These are phyloP conservation scores for Friedmanniomyces simplex DNA, from an alignment of 495 filamentous ascomycete species.

Conservation along the genomic window DNA sequence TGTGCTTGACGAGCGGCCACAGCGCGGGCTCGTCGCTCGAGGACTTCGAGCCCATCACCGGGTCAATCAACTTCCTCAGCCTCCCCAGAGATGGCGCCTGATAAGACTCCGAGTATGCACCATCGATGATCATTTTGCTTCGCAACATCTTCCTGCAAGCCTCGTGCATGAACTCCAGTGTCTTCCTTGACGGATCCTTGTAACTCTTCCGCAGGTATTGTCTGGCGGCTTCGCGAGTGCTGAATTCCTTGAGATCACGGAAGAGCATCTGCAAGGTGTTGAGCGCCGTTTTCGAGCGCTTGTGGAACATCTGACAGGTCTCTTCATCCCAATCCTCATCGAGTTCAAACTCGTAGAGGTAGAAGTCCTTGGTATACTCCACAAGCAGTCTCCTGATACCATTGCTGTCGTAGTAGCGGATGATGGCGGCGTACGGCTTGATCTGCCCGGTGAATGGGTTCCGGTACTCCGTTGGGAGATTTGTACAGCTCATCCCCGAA, in stretches of 20 bases:
- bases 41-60: background rate
- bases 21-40: background rate
- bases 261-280: conserved; percentile 1
- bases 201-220: background rate
- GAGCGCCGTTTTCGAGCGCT: background rate
- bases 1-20: conserved; percentile 15
- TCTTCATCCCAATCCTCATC: conserved; percentile 2
- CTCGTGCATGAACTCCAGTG: background rate
- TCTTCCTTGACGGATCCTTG: background rate
- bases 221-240: background rate
- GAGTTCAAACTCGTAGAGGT: background rate
- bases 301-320: background rate
- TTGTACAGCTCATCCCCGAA: conserved; percentile 7
- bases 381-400: background rate
- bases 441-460: background rate
- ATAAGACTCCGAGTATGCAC: background rate
- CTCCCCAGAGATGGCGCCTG: background rate
- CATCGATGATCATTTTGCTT: background rate
- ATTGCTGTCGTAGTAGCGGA: conserved; percentile 4
- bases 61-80: conserved; percentile 5
- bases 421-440: conserved; percentile 5
- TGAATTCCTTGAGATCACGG: background rate
- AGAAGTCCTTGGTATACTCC: background rate
- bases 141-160: background rate
- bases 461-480: conserved; percentile 5